Base-by-base conservation (phyloP, 805 yeast species). In the Kluyveromyces nonfermentans region DNA sequence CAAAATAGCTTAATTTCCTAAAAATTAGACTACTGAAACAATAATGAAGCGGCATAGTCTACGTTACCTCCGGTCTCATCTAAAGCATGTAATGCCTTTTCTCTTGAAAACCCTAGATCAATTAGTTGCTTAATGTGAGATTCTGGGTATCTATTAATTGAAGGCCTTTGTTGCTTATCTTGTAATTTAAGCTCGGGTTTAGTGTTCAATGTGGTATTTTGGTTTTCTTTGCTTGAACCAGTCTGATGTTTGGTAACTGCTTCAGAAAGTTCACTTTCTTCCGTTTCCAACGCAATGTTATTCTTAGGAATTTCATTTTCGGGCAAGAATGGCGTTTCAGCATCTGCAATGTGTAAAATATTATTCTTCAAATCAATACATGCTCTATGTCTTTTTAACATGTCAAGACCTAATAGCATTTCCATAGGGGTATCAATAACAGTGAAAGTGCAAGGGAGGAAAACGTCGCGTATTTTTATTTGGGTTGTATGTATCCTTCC, bases 401-500 rank as follows among this genome's bases (percentile, higher is more conserved):
- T 75, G 62, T 93, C 98, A 42, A 93, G 69, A 0, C 99, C 99
- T 28, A 93, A 71, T 34, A 93, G 67, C 50, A 89, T 69, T 50
- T 87, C 95, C 18, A 80, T 80, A 7, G 68, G 69, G 1, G 83
- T 73, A 47, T 90, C 94, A 41, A 90, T 57, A 2, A 85, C 84
- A 1, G 80, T 77, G 54, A 85, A 80, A 39, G 81, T 72, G 54
- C 87, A 79, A 4, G 87, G 81, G 46, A 82, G 72, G 55, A 65
- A 77, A 12, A 73, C 70, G 36, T 69, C 72, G 14, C 85, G 95
- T 36, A 93, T 78, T 51, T 79, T 80, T 34, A 93, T 72, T 16
- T 95, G 95, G 0, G 87, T 95, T 50, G 86, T 80, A 60, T 93
- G 97, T 34, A 93, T 82, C 48, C 85, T 72, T 2, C 98, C 99